Percentiles rank a stretch among this genome's conserved stretches.
These are phyloP conservation scores for Antitrichia curtipendula DNA, from an alignment of 225 moss, liverwort and hornwort genomes.

Conservation along the genomic window DNA sequence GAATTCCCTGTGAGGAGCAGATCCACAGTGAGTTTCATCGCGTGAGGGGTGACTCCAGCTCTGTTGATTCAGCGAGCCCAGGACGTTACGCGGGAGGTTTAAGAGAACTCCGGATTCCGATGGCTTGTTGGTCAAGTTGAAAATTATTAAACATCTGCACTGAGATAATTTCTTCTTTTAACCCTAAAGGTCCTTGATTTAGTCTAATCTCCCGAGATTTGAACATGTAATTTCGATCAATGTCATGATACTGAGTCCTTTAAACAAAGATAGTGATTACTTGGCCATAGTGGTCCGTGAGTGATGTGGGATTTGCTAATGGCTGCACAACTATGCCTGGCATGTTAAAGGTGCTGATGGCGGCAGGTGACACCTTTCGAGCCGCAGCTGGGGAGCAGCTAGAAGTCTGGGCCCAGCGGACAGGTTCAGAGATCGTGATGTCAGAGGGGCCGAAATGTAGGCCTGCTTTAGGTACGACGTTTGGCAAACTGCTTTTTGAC, in stretches of 20 bases:
- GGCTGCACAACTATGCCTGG: slow-evolving; percentile 10
- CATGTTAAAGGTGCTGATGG: slow-evolving; percentile 86
- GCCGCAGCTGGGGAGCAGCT: slow-evolving; percentile 91
- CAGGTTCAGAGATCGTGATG: slow-evolving; percentile 77
- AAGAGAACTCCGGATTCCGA: not conserved
- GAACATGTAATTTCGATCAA: not conserved
- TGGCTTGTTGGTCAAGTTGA: not conserved
- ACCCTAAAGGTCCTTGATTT: too few relatives aligned
- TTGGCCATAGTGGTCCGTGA: not conserved
- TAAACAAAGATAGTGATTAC: not conserved
- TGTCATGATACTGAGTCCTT: not conserved
- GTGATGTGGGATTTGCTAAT: slow-evolving; percentile 22
- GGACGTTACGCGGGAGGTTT: not conserved
- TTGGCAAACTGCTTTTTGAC: not conserved
- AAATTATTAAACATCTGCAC: not conserved
- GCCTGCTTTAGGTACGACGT: slow-evolving; percentile 55
- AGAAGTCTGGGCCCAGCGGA: slow-evolving; percentile 88
- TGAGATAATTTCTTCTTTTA: not conserved
- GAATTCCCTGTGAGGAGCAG: not conserved
- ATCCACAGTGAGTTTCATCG: not conserved
- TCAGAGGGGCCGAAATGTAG: slow-evolving; percentile 60
- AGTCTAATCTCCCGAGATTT: not conserved
- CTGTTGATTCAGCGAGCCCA: not conserved
- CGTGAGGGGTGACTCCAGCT: not conserved
- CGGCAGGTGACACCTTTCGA: slow-evolving; percentile 97